These are phyloP conservation scores for Jackrogersella minutella DNA, from an alignment of 495 filamentous ascomycete genomes.

Conservation along the genomic window DNA sequence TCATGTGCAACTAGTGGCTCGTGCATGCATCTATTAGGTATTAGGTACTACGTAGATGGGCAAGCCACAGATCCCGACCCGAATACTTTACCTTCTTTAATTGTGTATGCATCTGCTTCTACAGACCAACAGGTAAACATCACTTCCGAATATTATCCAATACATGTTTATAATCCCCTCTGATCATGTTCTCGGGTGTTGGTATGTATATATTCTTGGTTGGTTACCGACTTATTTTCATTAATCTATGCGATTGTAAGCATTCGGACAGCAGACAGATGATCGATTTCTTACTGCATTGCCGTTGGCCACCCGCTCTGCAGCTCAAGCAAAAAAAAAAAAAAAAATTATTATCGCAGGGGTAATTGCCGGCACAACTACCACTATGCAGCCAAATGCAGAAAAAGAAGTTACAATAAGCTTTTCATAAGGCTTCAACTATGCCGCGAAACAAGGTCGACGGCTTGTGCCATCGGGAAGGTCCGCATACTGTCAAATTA, in stretches of 20 bases:
- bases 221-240: too few species aligned
- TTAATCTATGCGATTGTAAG: too few species aligned
- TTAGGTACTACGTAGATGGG: too few species aligned
- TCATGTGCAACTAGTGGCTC: conserved; percentile 11
- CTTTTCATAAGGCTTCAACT: conserved; percentile 10
- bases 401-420: conserved; percentile 28
- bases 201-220: too few species aligned
- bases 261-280: too few species aligned
- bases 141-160: too few species aligned
- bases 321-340: neutral
- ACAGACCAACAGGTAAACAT: too few species aligned
- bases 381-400: neutral
- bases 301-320: neutral
- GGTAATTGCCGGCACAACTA: conserved; percentile 1
- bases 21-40: neutral
- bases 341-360: too few species aligned
- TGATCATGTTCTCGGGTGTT: too few species aligned
- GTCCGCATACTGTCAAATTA: conserved; percentile 12
- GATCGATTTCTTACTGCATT: neutral
- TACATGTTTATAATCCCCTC: too few species aligned
- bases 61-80: too few species aligned
- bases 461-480: conserved; percentile 28
- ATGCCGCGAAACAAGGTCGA: conserved; percentile 22
- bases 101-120: too few species aligned
- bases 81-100: neutral